These are phyloP conservation scores for Tolypocladium inflatum DNA, from an alignment of 2,329 filamentous ascomycete species.

Conservation along the genomic window DNA sequence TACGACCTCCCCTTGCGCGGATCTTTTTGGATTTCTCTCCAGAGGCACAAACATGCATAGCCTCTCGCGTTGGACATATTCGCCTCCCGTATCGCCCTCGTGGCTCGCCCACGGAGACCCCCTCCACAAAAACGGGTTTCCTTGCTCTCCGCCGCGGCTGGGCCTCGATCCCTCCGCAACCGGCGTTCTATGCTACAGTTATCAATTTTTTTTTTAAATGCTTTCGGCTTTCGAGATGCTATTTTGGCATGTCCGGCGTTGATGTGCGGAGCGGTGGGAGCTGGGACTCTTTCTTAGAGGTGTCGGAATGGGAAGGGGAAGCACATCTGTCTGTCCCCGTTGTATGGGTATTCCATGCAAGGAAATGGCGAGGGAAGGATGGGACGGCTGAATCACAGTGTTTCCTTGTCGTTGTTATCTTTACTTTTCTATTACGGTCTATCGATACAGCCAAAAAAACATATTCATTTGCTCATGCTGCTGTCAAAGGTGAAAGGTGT, in stretches of 20 bases:
- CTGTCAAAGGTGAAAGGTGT: background rate
- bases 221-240: background rate
- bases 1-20: background rate
- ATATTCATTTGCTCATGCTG: background rate
- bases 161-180: background rate
- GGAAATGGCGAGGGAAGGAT: background rate
- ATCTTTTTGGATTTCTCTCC: background rate
- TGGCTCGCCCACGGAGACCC: background rate
- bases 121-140: background rate
- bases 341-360: background rate
- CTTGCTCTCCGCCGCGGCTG: background rate
- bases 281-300: background rate
- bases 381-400: background rate
- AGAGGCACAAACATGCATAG: background rate
- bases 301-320: background rate
- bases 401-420: background rate
- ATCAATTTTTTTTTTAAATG: background rate
- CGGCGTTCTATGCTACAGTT: background rate
- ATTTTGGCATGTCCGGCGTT: background rate
- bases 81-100: background rate
- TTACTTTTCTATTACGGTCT: background rate
- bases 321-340: background rate
- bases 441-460: background rate
- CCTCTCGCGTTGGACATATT: background rate
- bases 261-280: background rate